A percentile compares a stretch with the other conserved stretches of the same genome.
phyloP scores from a whole-genome alignment of 805 yeast species.

The Lachancea quebecensis region DNA sequence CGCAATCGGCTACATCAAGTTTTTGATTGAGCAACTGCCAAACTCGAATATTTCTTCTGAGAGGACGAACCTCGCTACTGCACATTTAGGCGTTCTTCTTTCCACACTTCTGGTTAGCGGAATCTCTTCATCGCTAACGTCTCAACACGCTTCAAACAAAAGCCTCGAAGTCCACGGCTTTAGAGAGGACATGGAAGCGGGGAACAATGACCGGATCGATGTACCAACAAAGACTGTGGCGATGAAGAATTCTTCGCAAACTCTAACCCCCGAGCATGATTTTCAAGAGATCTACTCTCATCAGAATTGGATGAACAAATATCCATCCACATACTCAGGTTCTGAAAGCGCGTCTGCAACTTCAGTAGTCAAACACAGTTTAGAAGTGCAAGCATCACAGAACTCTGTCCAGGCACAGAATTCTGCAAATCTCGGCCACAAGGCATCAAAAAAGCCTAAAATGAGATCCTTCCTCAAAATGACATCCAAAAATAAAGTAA shows the following conservation, averaged over 20 bases:
- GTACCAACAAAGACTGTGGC: constrained; percentile 16
- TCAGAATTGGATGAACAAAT: constrained; percentile 12
- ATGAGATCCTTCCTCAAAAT: background rate
- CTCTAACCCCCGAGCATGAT: constrained; percentile 28
- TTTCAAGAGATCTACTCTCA: constrained; percentile 1
- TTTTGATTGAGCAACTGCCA: background rate
- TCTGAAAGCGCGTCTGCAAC: constrained; percentile 19
- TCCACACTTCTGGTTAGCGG: background rate
- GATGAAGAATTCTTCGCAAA: constrained; percentile 29
- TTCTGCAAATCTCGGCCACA: background rate
- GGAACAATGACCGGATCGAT: background rate
- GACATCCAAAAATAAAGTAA: background rate
- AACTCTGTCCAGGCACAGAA: background rate
- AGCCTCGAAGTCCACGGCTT: no score
- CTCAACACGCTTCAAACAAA: no score
- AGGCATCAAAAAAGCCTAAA: constrained; percentile 4
- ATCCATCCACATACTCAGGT: constrained; percentile 8
- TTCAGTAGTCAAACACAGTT: constrained; percentile 24
- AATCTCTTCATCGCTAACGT: no score
- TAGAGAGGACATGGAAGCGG: no score
- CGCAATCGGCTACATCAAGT: background rate
- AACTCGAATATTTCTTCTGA: background rate
- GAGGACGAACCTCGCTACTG: background rate
- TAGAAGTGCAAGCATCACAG: background rate
- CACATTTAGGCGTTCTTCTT: background rate